These are phyloP conservation scores for Hypoxylon trugodes DNA, from an alignment of 495 filamentous ascomycete species.

Conservation along the genomic window DNA sequence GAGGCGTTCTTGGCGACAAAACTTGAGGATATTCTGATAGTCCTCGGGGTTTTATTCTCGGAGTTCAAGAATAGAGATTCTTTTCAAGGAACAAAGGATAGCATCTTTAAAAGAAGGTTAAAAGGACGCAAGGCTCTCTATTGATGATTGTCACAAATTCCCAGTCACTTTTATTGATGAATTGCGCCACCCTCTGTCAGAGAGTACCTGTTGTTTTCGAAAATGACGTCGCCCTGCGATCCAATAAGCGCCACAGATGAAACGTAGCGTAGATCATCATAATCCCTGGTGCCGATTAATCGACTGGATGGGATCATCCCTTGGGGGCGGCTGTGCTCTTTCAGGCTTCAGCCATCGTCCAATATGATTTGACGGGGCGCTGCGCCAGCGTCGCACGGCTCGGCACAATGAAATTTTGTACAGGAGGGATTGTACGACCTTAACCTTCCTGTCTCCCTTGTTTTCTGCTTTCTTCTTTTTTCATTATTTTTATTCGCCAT, in stretches of 20 bases:
- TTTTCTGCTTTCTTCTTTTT: neutral
- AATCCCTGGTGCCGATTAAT: conserved; percentile 31
- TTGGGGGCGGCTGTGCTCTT: conserved; percentile 30
- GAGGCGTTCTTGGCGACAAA: neutral
- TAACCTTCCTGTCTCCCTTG: neutral
- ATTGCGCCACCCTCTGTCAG: neutral
- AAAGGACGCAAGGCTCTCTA: neutral
- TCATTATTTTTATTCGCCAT: too few species aligned
- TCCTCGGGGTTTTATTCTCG: neutral
- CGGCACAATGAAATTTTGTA: conserved; percentile 1
- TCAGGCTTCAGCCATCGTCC: conserved; percentile 5
- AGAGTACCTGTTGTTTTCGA: conserved; percentile 16
- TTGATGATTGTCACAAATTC: neutral
- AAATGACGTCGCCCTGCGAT: conserved; percentile 30
- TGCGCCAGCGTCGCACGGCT: neutral
- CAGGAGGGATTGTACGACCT: too few species aligned
- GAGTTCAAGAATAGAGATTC: neutral
- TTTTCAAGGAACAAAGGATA: conserved; percentile 1
- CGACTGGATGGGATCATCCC: conserved; percentile 20
- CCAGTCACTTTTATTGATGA: neutral
- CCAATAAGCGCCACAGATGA: conserved; percentile 28
- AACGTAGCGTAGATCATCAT: conserved; percentile 29
- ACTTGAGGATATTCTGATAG: neutral
- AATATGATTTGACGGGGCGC: conserved; percentile 18
- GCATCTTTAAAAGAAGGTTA: neutral